Evolutionary conservation across 495 filamentous ascomycete species (phyloP).

Genomic region (Xylaria venustula): DNA sequence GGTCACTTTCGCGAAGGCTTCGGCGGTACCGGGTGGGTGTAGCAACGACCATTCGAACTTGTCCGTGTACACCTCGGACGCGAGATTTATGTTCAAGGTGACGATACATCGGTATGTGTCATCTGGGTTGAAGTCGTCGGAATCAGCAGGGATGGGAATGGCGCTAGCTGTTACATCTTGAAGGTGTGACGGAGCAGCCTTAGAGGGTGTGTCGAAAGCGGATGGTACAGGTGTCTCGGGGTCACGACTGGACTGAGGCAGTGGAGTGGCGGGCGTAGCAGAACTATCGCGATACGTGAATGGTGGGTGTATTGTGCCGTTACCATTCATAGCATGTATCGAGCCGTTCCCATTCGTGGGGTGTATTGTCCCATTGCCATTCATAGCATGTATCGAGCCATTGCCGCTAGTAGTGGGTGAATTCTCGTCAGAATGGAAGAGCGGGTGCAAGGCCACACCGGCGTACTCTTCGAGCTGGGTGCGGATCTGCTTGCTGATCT

Average conservation of each 20-base stretch:
- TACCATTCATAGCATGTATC: too few species aligned
- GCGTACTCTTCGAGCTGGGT: constrained; percentile 96
- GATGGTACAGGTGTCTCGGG: constrained; percentile 50
- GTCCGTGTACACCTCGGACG: constrained; percentile 90
- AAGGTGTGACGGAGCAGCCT: constrained; percentile 17
- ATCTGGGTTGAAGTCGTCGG: constrained; percentile 72
- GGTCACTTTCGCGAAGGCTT: constrained; percentile 87
- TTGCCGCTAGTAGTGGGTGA: constrained; percentile 16
- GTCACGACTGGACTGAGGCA: constrained; percentile 35
- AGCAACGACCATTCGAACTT: constrained; percentile 98
- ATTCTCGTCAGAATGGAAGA: constrained; percentile 66
- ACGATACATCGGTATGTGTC: constrained; percentile 92
- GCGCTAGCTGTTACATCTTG: constrained; percentile 53
- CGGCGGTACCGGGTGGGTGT: constrained; percentile 85
- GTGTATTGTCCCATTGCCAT: too few species aligned
- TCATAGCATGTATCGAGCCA: too few species aligned
- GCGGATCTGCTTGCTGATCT: constrained; percentile 91
- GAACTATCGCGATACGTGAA: constrained; percentile 40
- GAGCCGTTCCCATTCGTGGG: too few species aligned
- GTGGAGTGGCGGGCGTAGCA: constrained; percentile 49
- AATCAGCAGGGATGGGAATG: constrained; percentile 45
- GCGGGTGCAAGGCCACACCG: constrained; percentile 85
- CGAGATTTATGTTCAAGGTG: constrained; percentile 86
- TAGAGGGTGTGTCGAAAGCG: constrained; percentile 33
- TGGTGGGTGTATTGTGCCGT: constrained; percentile 31